Conservation (phyloP, 1,284 basidiomycete genomes). For the Rhodotorula sp. region DNA sequence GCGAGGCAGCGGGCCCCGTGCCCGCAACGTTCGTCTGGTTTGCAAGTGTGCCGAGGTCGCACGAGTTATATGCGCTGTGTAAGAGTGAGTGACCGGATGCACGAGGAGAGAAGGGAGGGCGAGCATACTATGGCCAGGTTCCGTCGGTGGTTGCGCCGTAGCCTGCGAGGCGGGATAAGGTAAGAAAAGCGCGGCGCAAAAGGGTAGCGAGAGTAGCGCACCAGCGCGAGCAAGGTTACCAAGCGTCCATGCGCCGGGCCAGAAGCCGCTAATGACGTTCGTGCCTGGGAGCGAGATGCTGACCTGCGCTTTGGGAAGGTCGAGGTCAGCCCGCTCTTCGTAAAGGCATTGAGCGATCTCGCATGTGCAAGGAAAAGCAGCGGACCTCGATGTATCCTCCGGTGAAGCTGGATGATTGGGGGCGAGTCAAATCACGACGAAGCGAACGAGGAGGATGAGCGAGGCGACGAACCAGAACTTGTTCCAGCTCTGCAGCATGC, state of each 20-base stretch:
- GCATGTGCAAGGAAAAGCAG: too few species aligned
- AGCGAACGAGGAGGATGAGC: background rate
- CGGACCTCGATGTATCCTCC: constrained; percentile 70
- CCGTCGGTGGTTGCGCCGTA: constrained; percentile 80
- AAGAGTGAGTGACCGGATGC: too few species aligned
- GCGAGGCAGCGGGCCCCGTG: constrained; percentile 50
- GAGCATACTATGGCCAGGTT: constrained; percentile 54
- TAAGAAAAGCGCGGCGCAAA: background rate
- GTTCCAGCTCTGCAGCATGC: constrained; percentile 69
- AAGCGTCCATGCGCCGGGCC: constrained; percentile 54
- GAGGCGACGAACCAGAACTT: constrained; percentile 54
- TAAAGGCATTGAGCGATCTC: too few species aligned
- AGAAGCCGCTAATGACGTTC: constrained; percentile 65
- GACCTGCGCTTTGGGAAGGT: background rate
- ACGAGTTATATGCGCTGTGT: constrained; percentile 52
- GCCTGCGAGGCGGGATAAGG: constrained; percentile 52
- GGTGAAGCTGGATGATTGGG: constrained; percentile 71
- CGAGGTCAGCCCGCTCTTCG: too few species aligned
- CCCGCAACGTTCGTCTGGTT: constrained; percentile 57
- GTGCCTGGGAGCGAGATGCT: constrained; percentile 73
- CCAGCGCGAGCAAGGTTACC: constrained; percentile 78
- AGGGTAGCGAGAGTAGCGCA: too few species aligned
- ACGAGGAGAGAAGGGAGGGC: too few species aligned
- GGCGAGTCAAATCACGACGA: background rate
- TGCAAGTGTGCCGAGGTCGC: constrained; percentile 59